Base-by-base conservation (phyloP, 129 eudicot genomes). In the Logfia minima region DNA sequence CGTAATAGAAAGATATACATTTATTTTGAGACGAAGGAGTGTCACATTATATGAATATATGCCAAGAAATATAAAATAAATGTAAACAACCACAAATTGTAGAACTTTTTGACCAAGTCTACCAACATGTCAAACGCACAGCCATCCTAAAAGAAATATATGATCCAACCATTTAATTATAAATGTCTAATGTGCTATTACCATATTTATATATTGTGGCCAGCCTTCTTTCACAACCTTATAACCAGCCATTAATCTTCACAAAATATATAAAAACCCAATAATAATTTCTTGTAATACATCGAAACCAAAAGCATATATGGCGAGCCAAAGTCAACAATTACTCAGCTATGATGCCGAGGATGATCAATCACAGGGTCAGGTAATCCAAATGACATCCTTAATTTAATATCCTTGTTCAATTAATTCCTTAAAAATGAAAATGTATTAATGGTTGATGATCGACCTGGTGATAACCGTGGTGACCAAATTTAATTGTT, bases 301-400 rank as follows among this genome's bases (percentile, higher is more conserved):
- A 29, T n/a, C 62, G n/a, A 75, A 81, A 59, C 71, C 32, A 18
- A 67, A 63, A 58, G 28, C 63, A 19, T 14, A 79, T 52, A 81
- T 75, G 76, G 70, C 80, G 21, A 66, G 75, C 75, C 79, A 21
- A 60, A 66, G 70, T 66, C 79, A n/a, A 60, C 84, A 75, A 48
- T 75, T 81, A 51, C 80, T 81, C 7, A 53, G 60, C 66, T 81
- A 75, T 23, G 80, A 79, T 8, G 43, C 48, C 56, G 45, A 71
- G 9, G 77, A 81, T 68, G 84, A 81, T 81, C 76, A 60, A 43
- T 53, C 80, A 75, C 84, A 75, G 39, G 80, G 84, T 75, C 84
- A 81, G 84, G 84, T 81, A 81, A 19, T 53, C 21, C 5, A 28
- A 19, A 55, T 31, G 19, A 2, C 53, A 13, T 64, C 43, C 37